Percentiles rank a stretch among this genome's conserved stretches.
phyloP scores from a whole-genome alignment of 2,329 filamentous ascomycete species.

The Colletotrichum graminicola region DNA sequence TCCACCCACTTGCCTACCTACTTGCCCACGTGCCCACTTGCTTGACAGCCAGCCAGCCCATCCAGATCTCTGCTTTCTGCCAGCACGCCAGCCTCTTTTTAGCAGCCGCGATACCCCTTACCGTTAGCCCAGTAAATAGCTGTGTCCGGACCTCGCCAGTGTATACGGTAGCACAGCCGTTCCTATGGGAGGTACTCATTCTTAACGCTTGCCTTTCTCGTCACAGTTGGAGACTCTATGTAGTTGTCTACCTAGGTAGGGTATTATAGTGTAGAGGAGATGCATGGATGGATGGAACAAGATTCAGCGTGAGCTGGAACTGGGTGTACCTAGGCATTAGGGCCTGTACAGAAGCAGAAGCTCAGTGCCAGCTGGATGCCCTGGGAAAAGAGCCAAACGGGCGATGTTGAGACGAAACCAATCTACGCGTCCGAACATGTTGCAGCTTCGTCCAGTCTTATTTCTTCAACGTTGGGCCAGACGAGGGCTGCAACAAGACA shows the following conservation, averaged over 20 bases:
- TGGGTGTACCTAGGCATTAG: neutral
- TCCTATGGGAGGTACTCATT: neutral
- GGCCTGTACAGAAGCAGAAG: neutral
- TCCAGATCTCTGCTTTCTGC: no score
- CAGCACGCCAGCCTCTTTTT: no score
- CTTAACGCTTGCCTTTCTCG: slow-evolving; percentile 4
- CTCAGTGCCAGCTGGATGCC: slow-evolving; percentile 15
- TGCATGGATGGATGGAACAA: slow-evolving; percentile 33
- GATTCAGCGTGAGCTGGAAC: slow-evolving; percentile 23
- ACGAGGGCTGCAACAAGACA: slow-evolving; percentile 29
- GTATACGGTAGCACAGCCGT: no score
- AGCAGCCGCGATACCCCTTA: no score
- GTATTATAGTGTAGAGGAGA: neutral
- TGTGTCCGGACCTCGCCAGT: no score
- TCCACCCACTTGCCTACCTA: no score
- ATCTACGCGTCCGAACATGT: slow-evolving; percentile 39
- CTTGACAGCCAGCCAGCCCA: no score
- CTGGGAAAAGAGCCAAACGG: slow-evolving; percentile 27
- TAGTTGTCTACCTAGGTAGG: neutral
- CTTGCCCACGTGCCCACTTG: no score
- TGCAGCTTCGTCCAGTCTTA: slow-evolving; percentile 38
- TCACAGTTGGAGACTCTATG: neutral
- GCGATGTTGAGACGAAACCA: slow-evolving; percentile 39
- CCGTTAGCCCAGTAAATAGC: no score
- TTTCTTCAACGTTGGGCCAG: slow-evolving; percentile 8